Percentiles rank a stretch among this genome's conserved stretches.
Evolutionary conservation across 768 basidiomycete species (phyloP).

Genomic region (Serpula lacrymans): DNA sequence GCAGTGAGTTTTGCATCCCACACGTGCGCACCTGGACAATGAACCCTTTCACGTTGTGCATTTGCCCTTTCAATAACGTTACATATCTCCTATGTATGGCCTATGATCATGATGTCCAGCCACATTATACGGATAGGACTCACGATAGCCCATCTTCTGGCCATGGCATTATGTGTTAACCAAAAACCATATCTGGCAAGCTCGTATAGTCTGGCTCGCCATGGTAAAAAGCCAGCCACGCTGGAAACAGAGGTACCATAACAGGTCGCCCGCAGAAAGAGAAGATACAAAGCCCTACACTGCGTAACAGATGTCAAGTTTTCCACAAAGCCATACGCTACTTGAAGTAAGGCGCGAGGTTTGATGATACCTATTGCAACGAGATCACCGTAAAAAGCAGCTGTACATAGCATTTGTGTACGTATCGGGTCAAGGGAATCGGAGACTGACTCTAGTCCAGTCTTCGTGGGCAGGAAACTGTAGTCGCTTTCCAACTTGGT

Average conservation of each 20-base stretch:
- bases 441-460: constrained; percentile 1
- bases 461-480: neutral
- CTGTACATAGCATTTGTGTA: neutral
- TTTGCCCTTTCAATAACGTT: neutral
- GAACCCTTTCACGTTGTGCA: neutral
- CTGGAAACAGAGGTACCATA: neutral
- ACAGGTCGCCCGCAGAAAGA: constrained; percentile 3
- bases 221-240: neutral
- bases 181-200: neutral
- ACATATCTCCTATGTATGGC: constrained; percentile 1
- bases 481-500: neutral
- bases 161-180: neutral
- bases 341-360: neutral
- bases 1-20: constrained; percentile 3
- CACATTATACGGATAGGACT: neutral
- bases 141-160: constrained; percentile 5
- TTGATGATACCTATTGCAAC: constrained; percentile 1
- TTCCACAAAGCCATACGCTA: neutral
- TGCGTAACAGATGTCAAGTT: neutral
- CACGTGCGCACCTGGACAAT: neutral
- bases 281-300: constrained; percentile 3
- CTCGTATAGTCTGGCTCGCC: neutral
- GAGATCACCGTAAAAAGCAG: constrained; percentile 4
- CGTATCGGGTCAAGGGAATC: neutral
- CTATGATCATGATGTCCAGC: neutral